Base-by-base conservation (phyloP, 257 asterid genomes). In the Solanum sitiens region DNA sequence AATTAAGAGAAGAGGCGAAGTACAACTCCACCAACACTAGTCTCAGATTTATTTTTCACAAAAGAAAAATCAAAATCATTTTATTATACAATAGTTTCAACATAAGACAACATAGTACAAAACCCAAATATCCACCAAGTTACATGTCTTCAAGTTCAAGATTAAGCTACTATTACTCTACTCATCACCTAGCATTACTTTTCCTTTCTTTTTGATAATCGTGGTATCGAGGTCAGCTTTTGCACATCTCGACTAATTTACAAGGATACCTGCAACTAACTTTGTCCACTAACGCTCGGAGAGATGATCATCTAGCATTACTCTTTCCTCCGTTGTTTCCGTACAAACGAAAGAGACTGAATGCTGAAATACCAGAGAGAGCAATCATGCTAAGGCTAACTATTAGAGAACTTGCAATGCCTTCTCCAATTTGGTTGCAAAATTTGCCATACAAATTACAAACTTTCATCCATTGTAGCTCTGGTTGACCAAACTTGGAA, bases 401-500 rank as follows among this genome's bases (percentile, higher is more conserved):
- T 7, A 95, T 71, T 25, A 93, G 40, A 15, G 98, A 90, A 88
- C 95, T 89, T n/a, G 96, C 98, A 21, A 97, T 77, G 42, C 99
- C 99, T 84, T 95, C 96, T n/a, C 95, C 98, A 7, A 88, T 92
- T 90, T 92, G 97, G 93, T 96, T 96, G 90, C 99, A 96, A 90
- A 92, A 96, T 71, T 93, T 96, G 8, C 92, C 94, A 39, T 92
- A 96, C 92, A 95, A 76, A 9, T 88, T 86, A 87, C 98, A 96
- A 21, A 94, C 88, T 89, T 94, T 93, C 98, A 96, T 96, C 99
- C 99, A 96, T 77, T 96, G 98, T 83, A 96, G 90, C 42, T 95
- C 95, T 6, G 91, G 53, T 88, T 96, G 95, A 23, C 99, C 99
- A 1, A 92, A 90, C 86, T 95, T 95, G 2, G 98, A 94, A 32